A percentile compares a stretch with the other conserved stretches of the same genome.
Evolutionary conservation across 164 flowering plant genomes (phyloP).

Genomic region (Nelumbo lutea): DNA sequence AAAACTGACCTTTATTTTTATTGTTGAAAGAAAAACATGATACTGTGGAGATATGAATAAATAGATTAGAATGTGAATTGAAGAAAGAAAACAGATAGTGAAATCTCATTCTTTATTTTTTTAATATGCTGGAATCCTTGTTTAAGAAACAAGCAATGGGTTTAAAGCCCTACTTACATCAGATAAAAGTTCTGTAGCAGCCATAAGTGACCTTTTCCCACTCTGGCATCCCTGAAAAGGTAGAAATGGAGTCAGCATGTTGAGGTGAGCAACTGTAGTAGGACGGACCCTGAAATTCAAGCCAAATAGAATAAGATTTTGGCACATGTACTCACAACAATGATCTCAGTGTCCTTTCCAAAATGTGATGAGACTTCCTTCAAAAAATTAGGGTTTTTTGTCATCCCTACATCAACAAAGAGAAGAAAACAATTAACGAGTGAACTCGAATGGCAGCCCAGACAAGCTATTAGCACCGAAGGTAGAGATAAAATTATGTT

Average conservation of each 20-base stretch:
- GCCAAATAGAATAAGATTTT: background rate
- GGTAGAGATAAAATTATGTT: background rate
- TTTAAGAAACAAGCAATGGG: too few species aligned
- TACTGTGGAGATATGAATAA: too few species aligned
- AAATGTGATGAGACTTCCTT: constrained; percentile 52
- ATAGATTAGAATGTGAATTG: too few species aligned
- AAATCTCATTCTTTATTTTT: too few species aligned
- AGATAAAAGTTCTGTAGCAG: constrained; percentile 66
- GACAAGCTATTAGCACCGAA: too few species aligned
- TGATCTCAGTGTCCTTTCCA: constrained; percentile 68
- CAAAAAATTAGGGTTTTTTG: constrained; percentile 67
- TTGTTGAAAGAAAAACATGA: too few species aligned
- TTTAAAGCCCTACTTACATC: constrained; percentile 49
- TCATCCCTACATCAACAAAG: constrained; percentile 51
- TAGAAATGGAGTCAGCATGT: constrained; percentile 2
- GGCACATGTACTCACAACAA: constrained; percentile 50
- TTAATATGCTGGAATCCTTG: too few species aligned
- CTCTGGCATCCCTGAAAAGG: constrained; percentile 68
- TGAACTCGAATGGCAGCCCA: background rate
- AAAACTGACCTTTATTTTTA: too few species aligned
- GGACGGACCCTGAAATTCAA: background rate
- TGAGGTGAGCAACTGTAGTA: background rate
- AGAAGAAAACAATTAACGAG: background rate
- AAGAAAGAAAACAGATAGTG: too few species aligned
- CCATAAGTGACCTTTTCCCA: constrained; percentile 87